Evolutionary conservation across 805 yeast genomes (phyloP), one percentile per base, ranked within the genome.

Genomic region (Myxozyma mucilagina): DNA sequence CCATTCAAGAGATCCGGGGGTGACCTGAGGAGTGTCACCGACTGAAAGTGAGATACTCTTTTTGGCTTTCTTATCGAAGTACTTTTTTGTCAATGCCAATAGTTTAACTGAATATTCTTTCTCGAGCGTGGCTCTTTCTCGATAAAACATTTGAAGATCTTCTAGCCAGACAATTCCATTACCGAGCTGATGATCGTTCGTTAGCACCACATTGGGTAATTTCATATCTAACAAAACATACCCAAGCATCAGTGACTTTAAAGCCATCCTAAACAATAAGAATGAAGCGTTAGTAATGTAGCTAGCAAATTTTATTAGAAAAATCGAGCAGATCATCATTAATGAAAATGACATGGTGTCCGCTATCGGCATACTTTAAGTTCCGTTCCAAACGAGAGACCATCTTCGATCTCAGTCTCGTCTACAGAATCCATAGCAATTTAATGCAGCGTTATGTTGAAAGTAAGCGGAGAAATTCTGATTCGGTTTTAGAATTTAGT

Each of bases 1-100:
- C 67, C 55, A 54, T 71, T 94, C 98, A 53, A 93, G 78, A 0
- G 97, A 90, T 0, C 99, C 99, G 0, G 99, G 98, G 0, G 99
- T 94, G 47, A 89, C 82, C 45, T 85, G 82, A 0, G 99, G 99
- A 16, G 83, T 82, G 62, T 90, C 96, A 31, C 99, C 99, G 1
- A 94, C 99, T 47, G 92, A 84, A 34, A 94, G 74, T 13, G 76
- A 72, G 0, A 93, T 83, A 10, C 90, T 79, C 16, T 79, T 74
- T 65, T 84, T 84, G 51, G 96, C 87, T 72, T 92, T 91, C 73
- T 84, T 87, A 61, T 85, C 86, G 68, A 90, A 85, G 64, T 85
- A 88, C 61, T 85, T 89, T 54, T 84, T 75, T 47, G 90, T 80
- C 61, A 94, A 74, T 9, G 81, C 80, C 56, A 82, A 79, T 58